Base-by-base conservation (phyloP, 179 eudicot genomes). In the Beta macrorhiza region DNA sequence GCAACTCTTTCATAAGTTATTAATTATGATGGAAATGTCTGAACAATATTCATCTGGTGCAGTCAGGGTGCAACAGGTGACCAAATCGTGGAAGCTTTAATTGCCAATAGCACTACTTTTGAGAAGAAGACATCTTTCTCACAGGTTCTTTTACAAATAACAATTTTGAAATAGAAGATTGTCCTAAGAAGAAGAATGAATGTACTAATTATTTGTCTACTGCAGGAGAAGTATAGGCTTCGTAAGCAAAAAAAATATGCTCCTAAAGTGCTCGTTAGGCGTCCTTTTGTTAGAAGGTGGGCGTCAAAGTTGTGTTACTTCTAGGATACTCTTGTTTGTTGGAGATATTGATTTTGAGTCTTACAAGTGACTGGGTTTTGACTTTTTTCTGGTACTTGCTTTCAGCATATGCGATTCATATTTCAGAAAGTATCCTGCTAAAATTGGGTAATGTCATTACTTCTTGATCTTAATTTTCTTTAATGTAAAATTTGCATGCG, bases 171-270 rank as follows among this genome's bases (percentile, higher is more conserved):
- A 37, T 57, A 56, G 32, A 64, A 72, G 57, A 67, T 57, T 55
- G n/a, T 78, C 45, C 62, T 25, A 37, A 37, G 37, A 32, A 55
- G 72, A 67, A 56, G 79, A 45, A 17, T 56, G n/a, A 25, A 25
- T 25, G 25, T 73, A 55, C 80, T 86, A 84, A 87, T 77, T 29
- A 74, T 77, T 32, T 78, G 56, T 80, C 61, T 65, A 56, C 84
- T 85, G 81, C 91, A 96, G 99, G 99, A 92, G 83, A 96, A 96
- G 64, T 96, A 96, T 80, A 89, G 91, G 85, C 90, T 90, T 15
- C 91, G 91, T 77, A 96, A 96, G 87, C 99, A 94, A 89, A 96
- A 96, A 88, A 96, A 96, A 85, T 96, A 96, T 86, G 98, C 99
- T 56, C 99, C 99, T 8, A 89, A 74, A 82, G 93, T 96, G 72